Percentiles rank a stretch among this genome's conserved stretches.
Conservation (phyloP, 2,329 filamentous ascomycete genomes). For the Teratosphaeria viscida region DNA sequence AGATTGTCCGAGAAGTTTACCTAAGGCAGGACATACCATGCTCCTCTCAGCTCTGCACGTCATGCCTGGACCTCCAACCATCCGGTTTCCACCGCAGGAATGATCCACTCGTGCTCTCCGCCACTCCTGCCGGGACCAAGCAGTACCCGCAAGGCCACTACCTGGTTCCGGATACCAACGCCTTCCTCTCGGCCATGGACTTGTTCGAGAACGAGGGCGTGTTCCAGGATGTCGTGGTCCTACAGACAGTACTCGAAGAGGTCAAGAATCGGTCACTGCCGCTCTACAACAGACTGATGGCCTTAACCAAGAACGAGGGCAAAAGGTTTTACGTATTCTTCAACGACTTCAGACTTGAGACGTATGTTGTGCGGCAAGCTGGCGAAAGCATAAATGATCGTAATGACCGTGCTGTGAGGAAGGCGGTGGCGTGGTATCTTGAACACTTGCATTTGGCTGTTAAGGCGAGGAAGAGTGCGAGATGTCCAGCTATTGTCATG, state of each 20-base stretch:
- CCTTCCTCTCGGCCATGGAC: constrained; percentile 90
- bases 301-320: constrained; percentile 85
- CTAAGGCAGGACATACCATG: constrained; percentile 94
- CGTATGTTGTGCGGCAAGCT: constrained; percentile 62
- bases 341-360: constrained; percentile 94
- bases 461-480: constrained; percentile 42
- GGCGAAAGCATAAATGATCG: constrained; percentile 92
- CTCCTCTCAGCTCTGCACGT: constrained; percentile 76
- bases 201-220: constrained; percentile 84
- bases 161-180: constrained; percentile 91
- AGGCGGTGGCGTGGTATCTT: constrained; percentile 80
- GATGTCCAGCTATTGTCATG: constrained; percentile 73
- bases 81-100: constrained; percentile 69
- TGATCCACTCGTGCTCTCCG: constrained; percentile 76
- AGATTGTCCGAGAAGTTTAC: constrained; percentile 95
- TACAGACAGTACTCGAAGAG: constrained; percentile 95
- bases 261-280: constrained; percentile 87
- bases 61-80: constrained; percentile 62
- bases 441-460: constrained; percentile 61
- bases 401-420: constrained; percentile 84
- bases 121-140: constrained; percentile 74
- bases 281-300: constrained; percentile 85
- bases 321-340: constrained; percentile 99
- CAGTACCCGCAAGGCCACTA: constrained; percentile 82
- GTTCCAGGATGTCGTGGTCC: constrained; percentile 92